Evolutionary conservation across 2,329 filamentous ascomycete species (phyloP).

Genomic region (Pseudogymnoascus sp.): DNA sequence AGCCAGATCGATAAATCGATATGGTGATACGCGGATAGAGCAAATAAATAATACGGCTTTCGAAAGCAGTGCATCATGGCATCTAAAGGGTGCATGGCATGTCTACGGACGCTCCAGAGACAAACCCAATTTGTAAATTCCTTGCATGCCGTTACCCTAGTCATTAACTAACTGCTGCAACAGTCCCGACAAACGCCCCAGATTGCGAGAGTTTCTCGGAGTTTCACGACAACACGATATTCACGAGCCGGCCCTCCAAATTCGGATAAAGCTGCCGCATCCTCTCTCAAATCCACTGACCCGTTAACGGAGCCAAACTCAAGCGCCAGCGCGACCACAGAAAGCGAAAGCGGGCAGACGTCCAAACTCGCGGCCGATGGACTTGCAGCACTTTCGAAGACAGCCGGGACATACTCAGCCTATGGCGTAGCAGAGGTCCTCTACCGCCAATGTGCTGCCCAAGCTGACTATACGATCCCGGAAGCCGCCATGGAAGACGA

Average conservation of each 20-base stretch:
- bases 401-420: constrained; percentile 60
- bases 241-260: constrained; percentile 20
- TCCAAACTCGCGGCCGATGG: constrained; percentile 16
- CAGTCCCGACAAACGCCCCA: constrained; percentile 11
- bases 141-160: not conserved
- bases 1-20: not conserved
- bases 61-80: constrained; percentile 5
- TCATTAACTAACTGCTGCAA: constrained; percentile 11
- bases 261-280: constrained; percentile 15
- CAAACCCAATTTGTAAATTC: constrained; percentile 15
- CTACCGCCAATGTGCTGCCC: constrained; percentile 63
- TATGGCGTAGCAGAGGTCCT: constrained; percentile 71
- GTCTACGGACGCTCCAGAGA: constrained; percentile 22
- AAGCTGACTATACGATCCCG: constrained; percentile 70
- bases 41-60: constrained; percentile 1
- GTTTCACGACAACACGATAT: constrained; percentile 20
- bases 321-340: constrained; percentile 5
- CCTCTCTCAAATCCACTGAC: constrained; percentile 18
- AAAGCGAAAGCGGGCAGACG: constrained; percentile 14
- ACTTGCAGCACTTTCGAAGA: constrained; percentile 20
- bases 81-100: constrained; percentile 19
- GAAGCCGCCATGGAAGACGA: constrained; percentile 56
- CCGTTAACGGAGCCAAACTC: constrained; percentile 3
- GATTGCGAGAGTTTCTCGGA: constrained; percentile 12
- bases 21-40: not conserved